These are phyloP conservation scores for Candida verbasci DNA, from an alignment of 805 yeast species.

Conservation along the genomic window DNA sequence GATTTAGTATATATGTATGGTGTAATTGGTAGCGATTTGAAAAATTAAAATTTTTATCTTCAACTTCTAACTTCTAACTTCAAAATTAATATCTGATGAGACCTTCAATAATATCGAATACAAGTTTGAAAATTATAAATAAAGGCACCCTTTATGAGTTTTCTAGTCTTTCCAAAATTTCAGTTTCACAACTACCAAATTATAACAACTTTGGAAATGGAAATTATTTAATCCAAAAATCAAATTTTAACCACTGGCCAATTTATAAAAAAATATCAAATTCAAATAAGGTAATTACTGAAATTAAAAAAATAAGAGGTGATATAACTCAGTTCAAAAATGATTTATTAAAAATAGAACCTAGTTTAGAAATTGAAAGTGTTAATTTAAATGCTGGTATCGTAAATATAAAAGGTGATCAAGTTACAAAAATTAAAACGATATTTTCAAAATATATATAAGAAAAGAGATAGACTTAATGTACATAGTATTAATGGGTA, in stretches of 20 bases:
- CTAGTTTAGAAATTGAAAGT: slow-evolving; percentile 37
- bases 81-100: no score
- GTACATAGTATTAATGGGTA: neutral
- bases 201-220: slow-evolving; percentile 32
- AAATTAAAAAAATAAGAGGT: slow-evolving; percentile 68
- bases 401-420: slow-evolving; percentile 39
- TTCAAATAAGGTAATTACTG: slow-evolving; percentile 59
- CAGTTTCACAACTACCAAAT: slow-evolving; percentile 22
- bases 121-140: neutral
- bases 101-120: slow-evolving; percentile 1
- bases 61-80: no score
- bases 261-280: slow-evolving; percentile 68
- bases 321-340: slow-evolving; percentile 59
- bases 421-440: slow-evolving; percentile 24
- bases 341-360: slow-evolving; percentile 54
- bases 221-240: slow-evolving; percentile 43
- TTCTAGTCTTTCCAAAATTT: slow-evolving; percentile 24
- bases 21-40: no score
- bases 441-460: slow-evolving; percentile 17
- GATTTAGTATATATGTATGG: no score
- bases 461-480: neutral
- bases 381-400: slow-evolving; percentile 32
- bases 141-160: slow-evolving; percentile 10
- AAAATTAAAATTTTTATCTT: slow-evolving; percentile 1
- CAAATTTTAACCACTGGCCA: slow-evolving; percentile 70